Evolutionary conservation across 257 asterid species (phyloP).

Genomic region (Haberlea rhodopensis): DNA sequence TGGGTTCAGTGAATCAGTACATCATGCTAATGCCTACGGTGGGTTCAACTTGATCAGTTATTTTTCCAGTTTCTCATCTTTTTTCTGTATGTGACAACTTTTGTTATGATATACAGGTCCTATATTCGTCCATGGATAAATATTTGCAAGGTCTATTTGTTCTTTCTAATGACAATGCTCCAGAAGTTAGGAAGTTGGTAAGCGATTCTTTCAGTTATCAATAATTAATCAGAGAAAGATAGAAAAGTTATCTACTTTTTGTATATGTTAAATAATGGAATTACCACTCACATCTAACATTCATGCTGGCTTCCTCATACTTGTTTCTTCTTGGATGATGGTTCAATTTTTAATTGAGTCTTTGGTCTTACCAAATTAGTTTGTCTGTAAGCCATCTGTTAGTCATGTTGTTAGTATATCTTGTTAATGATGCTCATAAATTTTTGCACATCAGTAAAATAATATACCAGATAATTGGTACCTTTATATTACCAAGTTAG

Average conservation of each 20-base stretch:
- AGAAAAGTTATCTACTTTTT: slow-evolving; percentile 2
- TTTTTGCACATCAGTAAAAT: slow-evolving; percentile 6
- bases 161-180: slow-evolving; percentile 78
- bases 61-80: slow-evolving; percentile 7
- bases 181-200: slow-evolving; percentile 94
- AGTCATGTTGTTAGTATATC: slow-evolving; percentile 6
- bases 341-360: background rate
- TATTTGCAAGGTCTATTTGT: slow-evolving; percentile 87
- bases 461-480: slow-evolving; percentile 9
- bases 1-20: slow-evolving; percentile 89
- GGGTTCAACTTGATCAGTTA: slow-evolving; percentile 31
- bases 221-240: background rate
- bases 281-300: background rate
- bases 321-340: slow-evolving; percentile 15
- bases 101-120: slow-evolving; percentile 45
- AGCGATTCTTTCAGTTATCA: slow-evolving; percentile 25
- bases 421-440: slow-evolving; percentile 15
- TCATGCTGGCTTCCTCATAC: slow-evolving; percentile 13
- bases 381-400: background rate
- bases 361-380: slow-evolving; percentile 19
- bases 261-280: background rate
- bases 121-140: slow-evolving; percentile 72
- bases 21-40: slow-evolving; percentile 95
- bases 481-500: background rate
- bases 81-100: slow-evolving; percentile 5